Evolutionary conservation across 192 early-diverging fungal genomes (phyloP), one percentile per base, ranked within the genome.

Genomic region (Allomyces macrogynus): DNA sequence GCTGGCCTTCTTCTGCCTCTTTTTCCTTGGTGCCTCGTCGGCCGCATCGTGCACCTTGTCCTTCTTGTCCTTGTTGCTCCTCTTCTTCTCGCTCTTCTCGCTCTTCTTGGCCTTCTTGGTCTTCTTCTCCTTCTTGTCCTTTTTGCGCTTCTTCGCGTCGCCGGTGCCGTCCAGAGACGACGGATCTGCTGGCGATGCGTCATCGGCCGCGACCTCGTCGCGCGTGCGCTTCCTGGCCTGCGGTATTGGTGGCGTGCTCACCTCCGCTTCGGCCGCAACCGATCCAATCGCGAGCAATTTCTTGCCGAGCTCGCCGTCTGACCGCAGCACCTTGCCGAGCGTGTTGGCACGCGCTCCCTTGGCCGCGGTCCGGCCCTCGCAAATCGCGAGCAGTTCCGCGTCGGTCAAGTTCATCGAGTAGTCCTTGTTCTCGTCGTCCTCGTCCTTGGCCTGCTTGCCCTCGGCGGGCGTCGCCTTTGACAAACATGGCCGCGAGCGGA

Each of bases 331-430:
- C 69, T 92, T 91, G 10, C 89, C 90, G 20, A 68, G 78, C 66
- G 92, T 89, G 62, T 89, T 80, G 5, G 81, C 84, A n/a, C 91
- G 76, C 0, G 90, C 93, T 8, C 93, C 93, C 71, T 93, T 95
- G 23, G 90, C 74, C 14, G 91, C 91, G 23, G 86, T 93, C 63
- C 92, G 74, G 0, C 93, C 92, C 71, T 91, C 93, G 65, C 93
- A 97, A 0, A 92, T 92, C 18, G 78, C 76, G 72, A 97, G 89
- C 65, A 97, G 73, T 70, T 93, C 92, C 32, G 78, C 80, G 66
- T 97, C 93, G 1, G 85, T 82, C 25, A 97, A 66, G 66, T 84
- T 86, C 62, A 92, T 80, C 5, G 76, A 78, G 60, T 86, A 88
- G 60, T 93, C 86, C 65, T 85, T 84, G 49, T 85, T 77, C 63